Percentiles rank a stretch among this genome's conserved stretches.
Conservation (phyloP, 2,329 filamentous ascomycete genomes). For the Aspergillus sp. region DNA sequence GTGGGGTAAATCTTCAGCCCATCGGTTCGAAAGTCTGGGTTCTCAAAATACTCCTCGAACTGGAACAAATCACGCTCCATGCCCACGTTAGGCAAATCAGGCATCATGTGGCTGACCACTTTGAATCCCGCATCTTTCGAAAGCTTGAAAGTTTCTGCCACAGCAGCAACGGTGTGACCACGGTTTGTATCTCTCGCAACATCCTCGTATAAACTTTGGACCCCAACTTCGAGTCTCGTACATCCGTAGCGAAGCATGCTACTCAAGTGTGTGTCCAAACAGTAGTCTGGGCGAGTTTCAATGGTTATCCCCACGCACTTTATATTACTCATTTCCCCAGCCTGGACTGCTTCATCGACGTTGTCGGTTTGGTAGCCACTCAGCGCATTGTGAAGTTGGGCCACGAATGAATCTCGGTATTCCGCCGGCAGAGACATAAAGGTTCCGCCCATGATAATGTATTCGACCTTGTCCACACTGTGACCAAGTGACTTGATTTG, state of each 20-base stretch:
- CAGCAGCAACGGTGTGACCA: constrained; percentile 91
- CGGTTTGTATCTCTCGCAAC: constrained; percentile 97
- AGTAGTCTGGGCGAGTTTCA: constrained; percentile 96
- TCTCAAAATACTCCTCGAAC: constrained; percentile 97
- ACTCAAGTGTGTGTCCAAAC: constrained; percentile 88
- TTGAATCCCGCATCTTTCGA: constrained; percentile 98
- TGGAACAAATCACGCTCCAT: constrained; percentile 98
- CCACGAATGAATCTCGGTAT: constrained; percentile 91
- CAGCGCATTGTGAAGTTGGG: constrained; percentile 92
- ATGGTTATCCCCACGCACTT: constrained; percentile 99
- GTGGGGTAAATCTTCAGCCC: constrained; percentile 98
- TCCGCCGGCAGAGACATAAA: constrained; percentile 94
- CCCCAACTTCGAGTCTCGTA: constrained; percentile 89
- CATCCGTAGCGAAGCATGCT: constrained; percentile 98
- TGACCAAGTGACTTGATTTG: constrained; percentile 95
- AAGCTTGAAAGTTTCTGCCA: constrained; percentile 95
- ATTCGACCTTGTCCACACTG: constrained; percentile 98
- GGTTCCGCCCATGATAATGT: constrained; percentile 99
- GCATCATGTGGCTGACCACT: constrained; percentile 99
- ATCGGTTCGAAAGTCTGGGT: constrained; percentile 91
- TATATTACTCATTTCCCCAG: constrained; percentile 92
- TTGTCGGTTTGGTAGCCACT: constrained; percentile 93
- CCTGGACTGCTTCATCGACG: constrained; percentile 91
- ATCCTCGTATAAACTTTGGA: constrained; percentile 96
- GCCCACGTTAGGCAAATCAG: constrained; percentile 93